Percentiles rank a stretch among this genome's conserved stretches.
Conservation (phyloP, 805 yeast species). For the Allodekkera sacchari region DNA sequence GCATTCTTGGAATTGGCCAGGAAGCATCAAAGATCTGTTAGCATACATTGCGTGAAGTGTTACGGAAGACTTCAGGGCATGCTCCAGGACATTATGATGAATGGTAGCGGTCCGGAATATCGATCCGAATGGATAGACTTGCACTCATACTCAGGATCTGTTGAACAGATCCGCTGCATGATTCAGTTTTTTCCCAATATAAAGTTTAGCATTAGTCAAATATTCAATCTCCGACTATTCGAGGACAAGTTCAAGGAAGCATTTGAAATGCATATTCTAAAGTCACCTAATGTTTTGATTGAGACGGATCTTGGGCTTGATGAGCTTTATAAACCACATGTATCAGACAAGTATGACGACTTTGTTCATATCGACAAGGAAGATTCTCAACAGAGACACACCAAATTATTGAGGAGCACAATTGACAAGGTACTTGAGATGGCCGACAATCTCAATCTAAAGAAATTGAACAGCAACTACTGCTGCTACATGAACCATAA, state of each 20-base stretch:
- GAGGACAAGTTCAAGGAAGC: constrained; percentile 8
- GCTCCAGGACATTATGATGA: constrained; percentile 32
- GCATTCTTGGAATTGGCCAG: constrained; percentile 49
- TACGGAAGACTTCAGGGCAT: constrained; percentile 42
- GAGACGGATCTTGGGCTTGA: constrained; percentile 45
- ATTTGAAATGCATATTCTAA: constrained; percentile 19
- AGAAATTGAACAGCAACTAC: constrained; percentile 7
- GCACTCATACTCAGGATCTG: constrained; percentile 83
- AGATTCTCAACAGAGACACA: constrained; percentile 5
- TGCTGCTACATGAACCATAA: constrained; percentile 3
- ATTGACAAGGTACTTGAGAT: constrained; percentile 4
- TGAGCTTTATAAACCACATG: constrained; percentile 5
- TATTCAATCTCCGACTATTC: constrained; percentile 16
- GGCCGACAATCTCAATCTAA: constrained; percentile 3
- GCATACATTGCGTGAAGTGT: constrained; percentile 80
- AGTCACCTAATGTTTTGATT: constrained; percentile 28
- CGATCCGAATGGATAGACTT: constrained; percentile 42
- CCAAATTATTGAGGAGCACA: constrained; percentile 7
- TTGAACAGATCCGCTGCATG: constrained; percentile 54
- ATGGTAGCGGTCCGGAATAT: constrained; percentile 2
- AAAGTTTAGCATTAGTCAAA: constrained; percentile 22
- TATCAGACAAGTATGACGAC: constrained; percentile 1
- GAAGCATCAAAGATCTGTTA: constrained; percentile 40
- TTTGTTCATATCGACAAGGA: constrained; percentile 2
- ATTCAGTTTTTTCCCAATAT: constrained; percentile 32